Conservation (phyloP, 495 filamentous ascomycete genomes). For the Hyphodiscus hymeniophilus region DNA sequence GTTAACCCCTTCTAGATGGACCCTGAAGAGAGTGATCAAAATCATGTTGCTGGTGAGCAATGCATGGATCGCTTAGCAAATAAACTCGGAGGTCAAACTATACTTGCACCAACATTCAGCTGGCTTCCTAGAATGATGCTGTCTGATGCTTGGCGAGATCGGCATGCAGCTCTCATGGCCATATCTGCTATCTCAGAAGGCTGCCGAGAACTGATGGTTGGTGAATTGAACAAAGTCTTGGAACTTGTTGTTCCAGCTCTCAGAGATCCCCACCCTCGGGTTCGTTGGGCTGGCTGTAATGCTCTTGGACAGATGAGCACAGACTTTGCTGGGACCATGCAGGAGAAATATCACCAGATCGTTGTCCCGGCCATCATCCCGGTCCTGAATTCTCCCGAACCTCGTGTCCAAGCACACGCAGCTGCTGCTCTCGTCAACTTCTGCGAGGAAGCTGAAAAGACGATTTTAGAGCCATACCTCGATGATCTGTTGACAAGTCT, state of each 20-base stretch:
- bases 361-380: constrained; percentile 88
- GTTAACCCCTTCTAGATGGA: constrained; percentile 53
- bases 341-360: constrained; percentile 81
- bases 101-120: constrained; percentile 88
- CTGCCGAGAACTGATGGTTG: constrained; percentile 91
- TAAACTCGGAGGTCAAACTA: constrained; percentile 80
- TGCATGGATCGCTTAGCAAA: constrained; percentile 98
- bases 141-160: constrained; percentile 88
- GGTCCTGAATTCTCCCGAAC: constrained; percentile 81
- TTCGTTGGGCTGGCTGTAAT: constrained; percentile 97
- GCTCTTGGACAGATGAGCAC: constrained; percentile 99
- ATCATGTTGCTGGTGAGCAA: constrained; percentile 97
- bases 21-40: constrained; percentile 89
- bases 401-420: constrained; percentile 92
- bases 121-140: constrained; percentile 98
- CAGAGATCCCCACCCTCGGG: constrained; percentile 85
- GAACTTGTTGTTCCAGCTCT: constrained; percentile 89
- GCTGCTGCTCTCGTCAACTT: constrained; percentile 98
- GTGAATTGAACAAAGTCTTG: constrained; percentile 86
- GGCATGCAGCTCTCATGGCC: constrained; percentile 97
- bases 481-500: constrained; percentile 77
- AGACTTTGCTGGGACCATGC: constrained; percentile 98
- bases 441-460: constrained; percentile 96
- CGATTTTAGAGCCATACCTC: constrained; percentile 86
- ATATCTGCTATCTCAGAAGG: constrained; percentile 99